Conservation (phyloP, 305 asterid genomes). For the Fraxinus sp. region DNA sequence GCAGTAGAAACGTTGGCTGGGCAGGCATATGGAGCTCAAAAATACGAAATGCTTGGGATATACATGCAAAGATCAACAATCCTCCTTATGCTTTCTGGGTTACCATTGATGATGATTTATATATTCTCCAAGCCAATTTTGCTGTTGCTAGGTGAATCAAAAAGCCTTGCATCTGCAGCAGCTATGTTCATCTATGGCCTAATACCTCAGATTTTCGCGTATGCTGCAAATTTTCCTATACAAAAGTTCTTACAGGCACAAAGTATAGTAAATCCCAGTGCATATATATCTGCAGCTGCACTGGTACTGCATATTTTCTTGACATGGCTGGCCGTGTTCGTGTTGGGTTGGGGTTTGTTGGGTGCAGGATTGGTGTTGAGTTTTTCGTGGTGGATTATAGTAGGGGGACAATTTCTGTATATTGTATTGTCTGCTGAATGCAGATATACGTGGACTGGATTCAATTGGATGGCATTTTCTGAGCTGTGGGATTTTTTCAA, state of each 20-base stretch:
- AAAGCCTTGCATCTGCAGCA: slow-evolving; percentile 38
- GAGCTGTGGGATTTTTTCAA: slow-evolving; percentile 48
- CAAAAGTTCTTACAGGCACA: slow-evolving; percentile 51
- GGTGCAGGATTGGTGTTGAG: slow-evolving; percentile 48
- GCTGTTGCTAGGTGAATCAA: slow-evolving; percentile 40
- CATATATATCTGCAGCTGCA: slow-evolving; percentile 42
- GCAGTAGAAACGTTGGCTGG: slow-evolving; percentile 57
- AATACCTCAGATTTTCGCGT: slow-evolving; percentile 53
- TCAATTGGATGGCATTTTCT: slow-evolving; percentile 37
- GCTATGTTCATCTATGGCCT: slow-evolving; percentile 42
- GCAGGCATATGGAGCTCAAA: slow-evolving; percentile 50
- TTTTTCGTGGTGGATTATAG: slow-evolving; percentile 55
- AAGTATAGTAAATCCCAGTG: slow-evolving; percentile 54
- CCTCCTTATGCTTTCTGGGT: slow-evolving; percentile 35
- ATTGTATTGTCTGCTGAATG: slow-evolving; percentile 35
- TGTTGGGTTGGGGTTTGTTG: slow-evolving; percentile 43
- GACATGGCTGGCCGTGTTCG: slow-evolving; percentile 41
- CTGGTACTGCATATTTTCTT: slow-evolving; percentile 34
- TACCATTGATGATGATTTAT: slow-evolving; percentile 35
- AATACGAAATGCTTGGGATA: slow-evolving; percentile 42
- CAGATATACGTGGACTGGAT: slow-evolving; percentile 43
- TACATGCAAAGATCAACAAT: slow-evolving; percentile 52
- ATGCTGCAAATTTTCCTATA: slow-evolving; percentile 49
- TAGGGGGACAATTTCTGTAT: slow-evolving; percentile 42
- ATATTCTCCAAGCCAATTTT: slow-evolving; percentile 37